These are phyloP conservation scores for Gossypium australe DNA, from an alignment of 345 rosid species.

Conservation along the genomic window DNA sequence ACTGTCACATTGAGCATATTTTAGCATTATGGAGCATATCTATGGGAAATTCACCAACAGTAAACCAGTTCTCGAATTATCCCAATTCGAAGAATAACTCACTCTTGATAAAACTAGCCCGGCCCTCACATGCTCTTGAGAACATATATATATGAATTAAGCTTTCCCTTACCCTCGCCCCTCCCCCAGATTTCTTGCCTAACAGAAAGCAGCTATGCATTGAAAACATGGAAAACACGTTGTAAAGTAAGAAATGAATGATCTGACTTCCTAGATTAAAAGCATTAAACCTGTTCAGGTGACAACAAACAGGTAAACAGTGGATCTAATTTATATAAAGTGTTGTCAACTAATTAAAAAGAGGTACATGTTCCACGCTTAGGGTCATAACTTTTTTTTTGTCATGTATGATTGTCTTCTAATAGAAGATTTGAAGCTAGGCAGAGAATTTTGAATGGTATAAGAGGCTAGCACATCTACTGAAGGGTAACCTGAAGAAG, in stretches of 20 bases:
- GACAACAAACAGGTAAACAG: neutral
- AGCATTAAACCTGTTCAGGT: neutral
- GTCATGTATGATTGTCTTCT: neutral
- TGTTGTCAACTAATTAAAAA: neutral
- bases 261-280: neutral
- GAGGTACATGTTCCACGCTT: neutral
- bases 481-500: neutral
- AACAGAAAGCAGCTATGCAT: neutral
- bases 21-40: conserved; percentile 10
- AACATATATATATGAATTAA: neutral
- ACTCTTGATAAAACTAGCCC: neutral
- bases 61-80: neutral
- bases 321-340: neutral
- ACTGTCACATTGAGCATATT: conserved; percentile 35
- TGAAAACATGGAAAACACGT: neutral
- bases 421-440: neutral
- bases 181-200: neutral
- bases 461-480: neutral
- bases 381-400: neutral
- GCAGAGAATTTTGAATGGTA: conserved; percentile 4
- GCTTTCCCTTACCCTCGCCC: neutral
- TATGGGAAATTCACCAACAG: neutral
- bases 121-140: neutral
- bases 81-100: neutral
- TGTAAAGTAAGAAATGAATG: neutral